Base-by-base conservation (phyloP, 768 basidiomycete genomes). In the Rhizopogon roseolus region DNA sequence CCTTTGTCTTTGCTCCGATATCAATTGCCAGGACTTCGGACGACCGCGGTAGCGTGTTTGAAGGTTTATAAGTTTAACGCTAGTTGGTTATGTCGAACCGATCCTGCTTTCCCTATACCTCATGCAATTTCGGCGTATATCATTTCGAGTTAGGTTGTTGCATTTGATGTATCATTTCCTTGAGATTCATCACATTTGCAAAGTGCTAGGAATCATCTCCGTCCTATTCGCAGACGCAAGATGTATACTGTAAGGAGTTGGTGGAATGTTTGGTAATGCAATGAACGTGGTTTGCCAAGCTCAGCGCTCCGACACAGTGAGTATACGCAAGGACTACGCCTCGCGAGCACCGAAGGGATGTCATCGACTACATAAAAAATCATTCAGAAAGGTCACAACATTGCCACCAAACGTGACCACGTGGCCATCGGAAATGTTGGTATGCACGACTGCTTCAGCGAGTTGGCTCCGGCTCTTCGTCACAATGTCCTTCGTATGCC, bases 401-500 rank as follows among this genome's bases (percentile, higher is more conserved):
- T 66, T 64, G 37, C 62, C 64, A 32, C 75, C 73, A 55, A 77
- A 77, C 39, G 75, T 72, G 51, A 75, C 64, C 41, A 78, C 64
- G 50, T 74, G 68, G 49, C 64, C 60, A n/a, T 67, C 69, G 29
- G 71, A 60, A 53, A 78, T 73, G 36, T 69, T 62, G 27, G 75
- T 71, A 61, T 79, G 75, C 16, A 70, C 67, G 37, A 75, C 69
- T 45, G 66, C 59, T 41, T 71, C 66, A 48, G 66, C 64, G 53
- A 66, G 65, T 54, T 59, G 59, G 55, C 67, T 65, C 49, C 62
- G 60, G 50, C 63, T 67, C 51, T 64, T 66, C 55, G 72, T 64
- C 43, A 73, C 61, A 41, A 71, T 70, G 54, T 62, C 61, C 76
- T 80, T 65, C 29, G 54, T 54, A 55, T 41, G 56, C 46, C 59